These are phyloP conservation scores for Zea luxurians DNA, from an alignment of 176 grass and related monocot genomes.

Conservation along the genomic window DNA sequence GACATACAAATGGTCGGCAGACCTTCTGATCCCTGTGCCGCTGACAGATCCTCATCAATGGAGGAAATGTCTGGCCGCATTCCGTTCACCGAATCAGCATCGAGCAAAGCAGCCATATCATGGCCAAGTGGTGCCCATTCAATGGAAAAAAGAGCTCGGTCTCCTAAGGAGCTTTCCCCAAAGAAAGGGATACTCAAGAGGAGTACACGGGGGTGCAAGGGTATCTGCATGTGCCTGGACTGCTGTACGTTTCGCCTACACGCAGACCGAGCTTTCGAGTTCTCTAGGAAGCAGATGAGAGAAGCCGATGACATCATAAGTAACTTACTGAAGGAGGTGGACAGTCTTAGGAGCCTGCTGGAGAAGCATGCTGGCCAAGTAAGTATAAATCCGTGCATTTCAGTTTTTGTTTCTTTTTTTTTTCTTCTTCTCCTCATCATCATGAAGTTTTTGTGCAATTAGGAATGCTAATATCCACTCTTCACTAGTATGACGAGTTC, in stretches of 20 bases:
- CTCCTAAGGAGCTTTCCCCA: slow-evolving; percentile 50
- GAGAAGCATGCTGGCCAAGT: slow-evolving; percentile 65
- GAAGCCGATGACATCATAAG: slow-evolving; percentile 84
- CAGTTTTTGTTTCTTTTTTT: slow-evolving; percentile 13
- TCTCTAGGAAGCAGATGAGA: slow-evolving; percentile 82
- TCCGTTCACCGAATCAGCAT: slow-evolving; percentile 11
- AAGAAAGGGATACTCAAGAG: slow-evolving; percentile 76
- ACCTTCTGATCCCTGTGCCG: slow-evolving; percentile 18
- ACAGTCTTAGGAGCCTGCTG: slow-evolving; percentile 52
- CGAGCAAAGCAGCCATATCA: neutral
- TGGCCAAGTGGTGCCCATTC: neutral
- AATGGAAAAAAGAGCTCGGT: slow-evolving; percentile 35
- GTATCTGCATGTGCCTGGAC: slow-evolving; percentile 81
- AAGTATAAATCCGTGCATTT: slow-evolving; percentile 4
- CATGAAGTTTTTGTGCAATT: neutral
- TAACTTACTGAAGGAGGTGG: slow-evolving; percentile 63
- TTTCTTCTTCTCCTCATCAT: too few species aligned
- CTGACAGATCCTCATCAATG: slow-evolving; percentile 44
- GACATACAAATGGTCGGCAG: slow-evolving; percentile 34
- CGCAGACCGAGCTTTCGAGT: slow-evolving; percentile 76
- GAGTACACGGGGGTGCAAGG: slow-evolving; percentile 61
- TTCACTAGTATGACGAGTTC: neutral
- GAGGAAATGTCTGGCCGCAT: slow-evolving; percentile 51
- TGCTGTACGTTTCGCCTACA: slow-evolving; percentile 61
- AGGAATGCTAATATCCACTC: neutral